phyloP scores from a whole-genome alignment of 2,329 filamentous ascomycete genomes.

The Lizonia empirigonia region DNA sequence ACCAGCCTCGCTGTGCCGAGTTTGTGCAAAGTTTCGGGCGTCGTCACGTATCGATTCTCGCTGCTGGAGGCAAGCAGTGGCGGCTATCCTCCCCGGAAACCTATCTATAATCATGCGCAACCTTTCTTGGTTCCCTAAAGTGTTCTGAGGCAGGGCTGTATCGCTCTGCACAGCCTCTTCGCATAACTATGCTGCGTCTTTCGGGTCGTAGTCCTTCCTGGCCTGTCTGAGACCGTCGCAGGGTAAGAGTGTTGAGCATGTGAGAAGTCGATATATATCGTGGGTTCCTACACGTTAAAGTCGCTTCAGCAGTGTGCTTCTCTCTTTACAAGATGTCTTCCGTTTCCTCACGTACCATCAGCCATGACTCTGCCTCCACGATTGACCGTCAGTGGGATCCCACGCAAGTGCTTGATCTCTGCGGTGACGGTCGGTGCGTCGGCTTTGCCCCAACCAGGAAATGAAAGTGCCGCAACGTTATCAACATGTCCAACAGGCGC shows the following conservation, averaged over 20 bases:
- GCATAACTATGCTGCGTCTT: not conserved
- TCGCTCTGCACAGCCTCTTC: not conserved
- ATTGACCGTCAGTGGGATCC: slow-evolving; percentile 16
- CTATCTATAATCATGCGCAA: too few species aligned
- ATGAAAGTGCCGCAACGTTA: slow-evolving; percentile 14
- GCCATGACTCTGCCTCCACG: not conserved
- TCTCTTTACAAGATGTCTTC: not conserved
- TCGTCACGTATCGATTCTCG: not conserved
- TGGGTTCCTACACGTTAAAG: too few species aligned
- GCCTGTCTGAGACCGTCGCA: not conserved
- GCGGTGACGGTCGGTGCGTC: slow-evolving; percentile 13
- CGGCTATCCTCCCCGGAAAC: not conserved
- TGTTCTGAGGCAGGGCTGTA: not conserved
- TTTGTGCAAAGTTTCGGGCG: not conserved
- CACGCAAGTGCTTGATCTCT: slow-evolving; percentile 14
- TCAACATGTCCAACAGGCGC: slow-evolving; percentile 1
- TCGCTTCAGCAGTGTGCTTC: not conserved
- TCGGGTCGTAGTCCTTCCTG: not conserved
- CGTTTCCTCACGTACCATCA: not conserved
- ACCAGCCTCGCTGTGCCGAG: slow-evolving; percentile 13
- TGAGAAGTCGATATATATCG: not conserved
- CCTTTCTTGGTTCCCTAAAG: too few species aligned
- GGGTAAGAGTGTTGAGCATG: not conserved
- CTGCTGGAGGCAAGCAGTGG: not conserved
- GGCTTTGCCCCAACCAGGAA: slow-evolving; percentile 15